Evolutionary conservation across 2,329 filamentous ascomycete genomes (phyloP).

Genomic region (Blumeria hordei): DNA sequence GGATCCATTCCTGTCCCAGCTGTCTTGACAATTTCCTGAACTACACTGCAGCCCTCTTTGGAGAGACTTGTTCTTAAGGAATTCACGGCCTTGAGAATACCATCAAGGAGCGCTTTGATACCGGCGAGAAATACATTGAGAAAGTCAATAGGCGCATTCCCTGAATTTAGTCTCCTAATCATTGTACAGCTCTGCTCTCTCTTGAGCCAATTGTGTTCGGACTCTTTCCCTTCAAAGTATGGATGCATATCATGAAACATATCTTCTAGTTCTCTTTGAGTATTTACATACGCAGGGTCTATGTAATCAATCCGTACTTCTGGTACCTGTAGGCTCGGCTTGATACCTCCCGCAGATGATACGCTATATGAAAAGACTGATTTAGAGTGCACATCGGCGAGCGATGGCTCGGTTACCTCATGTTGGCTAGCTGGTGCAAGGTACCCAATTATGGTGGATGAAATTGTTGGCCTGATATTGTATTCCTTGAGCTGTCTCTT

Average conservation of each 20-base stretch:
- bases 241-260: conserved; percentile 59
- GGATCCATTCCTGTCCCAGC: conserved; percentile 61
- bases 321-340: conserved; percentile 34
- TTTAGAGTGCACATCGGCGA: conserved; percentile 18
- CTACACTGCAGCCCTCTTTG: conserved; percentile 58
- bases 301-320: conserved; percentile 44
- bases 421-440: conserved; percentile 28
- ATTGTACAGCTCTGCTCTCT: conserved; percentile 62
- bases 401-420: conserved; percentile 9
- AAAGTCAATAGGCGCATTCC: conserved; percentile 63
- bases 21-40: conserved; percentile 62
- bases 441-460: conserved; percentile 54
- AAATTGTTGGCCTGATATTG: conserved; percentile 70
- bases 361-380: conserved; percentile 25
- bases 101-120: conserved; percentile 56
- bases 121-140: conserved; percentile 42
- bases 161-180: conserved; percentile 53
- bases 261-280: conserved; percentile 69
- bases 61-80: conserved; percentile 78
- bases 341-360: conserved; percentile 19
- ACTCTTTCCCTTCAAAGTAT: conserved; percentile 69
- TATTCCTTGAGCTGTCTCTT: conserved; percentile 67
- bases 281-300: conserved; percentile 65
- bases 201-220: conserved; percentile 74
- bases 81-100: conserved; percentile 63